These are phyloP conservation scores for Solanum chaucha DNA, from an alignment of 257 asterid species.

Conservation along the genomic window DNA sequence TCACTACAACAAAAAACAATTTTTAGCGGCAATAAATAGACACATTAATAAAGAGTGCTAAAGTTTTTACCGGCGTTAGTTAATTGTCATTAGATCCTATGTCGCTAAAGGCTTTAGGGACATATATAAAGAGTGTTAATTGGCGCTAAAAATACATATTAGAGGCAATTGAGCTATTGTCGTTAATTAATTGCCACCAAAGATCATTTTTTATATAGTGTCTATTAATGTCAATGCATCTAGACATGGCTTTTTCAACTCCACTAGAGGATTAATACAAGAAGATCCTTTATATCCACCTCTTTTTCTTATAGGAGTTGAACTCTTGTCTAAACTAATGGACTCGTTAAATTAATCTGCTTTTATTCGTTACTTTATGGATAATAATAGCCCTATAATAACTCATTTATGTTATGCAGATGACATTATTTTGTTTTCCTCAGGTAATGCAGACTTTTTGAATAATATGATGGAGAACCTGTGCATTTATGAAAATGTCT, in stretches of 20 bases:
- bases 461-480: neutral
- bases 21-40: no score
- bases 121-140: no score
- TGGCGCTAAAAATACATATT: no score
- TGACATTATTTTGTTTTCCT: neutral
- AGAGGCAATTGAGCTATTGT: no score
- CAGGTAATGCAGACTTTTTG: neutral
- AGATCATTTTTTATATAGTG: no score
- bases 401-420: neutral
- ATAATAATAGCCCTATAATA: neutral
- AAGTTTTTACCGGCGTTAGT: no score
- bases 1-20: no score
- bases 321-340: neutral
- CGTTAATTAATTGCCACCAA: no score
- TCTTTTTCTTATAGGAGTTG: neutral
- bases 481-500: neutral
- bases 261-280: neutral
- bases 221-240: neutral
- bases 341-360: rapidly evolving
- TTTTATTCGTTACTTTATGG: neutral
- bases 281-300: neutral
- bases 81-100: no score
- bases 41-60: no score
- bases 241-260: neutral
- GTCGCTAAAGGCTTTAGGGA: no score